phyloP scores from a whole-genome alignment of 129 eudicot species.

The Escallonia herrerae region DNA sequence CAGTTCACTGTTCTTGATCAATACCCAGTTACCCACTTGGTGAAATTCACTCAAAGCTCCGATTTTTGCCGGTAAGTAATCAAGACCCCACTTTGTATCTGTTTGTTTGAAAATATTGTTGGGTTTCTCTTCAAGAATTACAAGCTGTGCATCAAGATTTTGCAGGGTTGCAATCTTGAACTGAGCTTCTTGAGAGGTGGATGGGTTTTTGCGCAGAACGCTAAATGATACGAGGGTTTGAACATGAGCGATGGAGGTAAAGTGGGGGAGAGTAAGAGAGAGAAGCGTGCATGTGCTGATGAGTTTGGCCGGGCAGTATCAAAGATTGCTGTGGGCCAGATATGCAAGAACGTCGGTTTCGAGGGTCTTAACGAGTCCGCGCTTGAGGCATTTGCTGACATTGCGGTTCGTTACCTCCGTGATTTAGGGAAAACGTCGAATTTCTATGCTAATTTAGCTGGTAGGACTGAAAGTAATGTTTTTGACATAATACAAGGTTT shows the following conservation, averaged over 20 bases:
- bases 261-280: slow-evolving; percentile 38
- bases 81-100: too few species aligned
- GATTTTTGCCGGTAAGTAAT: slow-evolving; percentile 11
- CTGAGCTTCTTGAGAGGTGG: background rate
- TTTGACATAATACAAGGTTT: slow-evolving; percentile 67
- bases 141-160: too few species aligned
- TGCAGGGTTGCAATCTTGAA: too few species aligned
- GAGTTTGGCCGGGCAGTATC: slow-evolving; percentile 60
- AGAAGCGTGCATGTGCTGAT: slow-evolving; percentile 34
- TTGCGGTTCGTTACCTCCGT: slow-evolving; percentile 54
- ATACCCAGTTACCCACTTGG: background rate
- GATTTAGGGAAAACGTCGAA: slow-evolving; percentile 63
- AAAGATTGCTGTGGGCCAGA: slow-evolving; percentile 69
- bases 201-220: slow-evolving; percentile 12
- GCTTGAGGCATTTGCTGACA: slow-evolving; percentile 58
- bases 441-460: slow-evolving; percentile 63
- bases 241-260: slow-evolving; percentile 75
- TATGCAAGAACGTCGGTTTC: slow-evolving; percentile 73
- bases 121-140: too few species aligned
- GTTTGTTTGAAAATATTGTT: too few species aligned
- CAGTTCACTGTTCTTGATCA: background rate
- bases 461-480: slow-evolving; percentile 72
- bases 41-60: background rate
- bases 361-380: slow-evolving; percentile 59
- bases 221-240: slow-evolving; percentile 57